Evolutionary conservation across 257 asterid species (phyloP).

Genomic region (Forsythia viridissima): DNA sequence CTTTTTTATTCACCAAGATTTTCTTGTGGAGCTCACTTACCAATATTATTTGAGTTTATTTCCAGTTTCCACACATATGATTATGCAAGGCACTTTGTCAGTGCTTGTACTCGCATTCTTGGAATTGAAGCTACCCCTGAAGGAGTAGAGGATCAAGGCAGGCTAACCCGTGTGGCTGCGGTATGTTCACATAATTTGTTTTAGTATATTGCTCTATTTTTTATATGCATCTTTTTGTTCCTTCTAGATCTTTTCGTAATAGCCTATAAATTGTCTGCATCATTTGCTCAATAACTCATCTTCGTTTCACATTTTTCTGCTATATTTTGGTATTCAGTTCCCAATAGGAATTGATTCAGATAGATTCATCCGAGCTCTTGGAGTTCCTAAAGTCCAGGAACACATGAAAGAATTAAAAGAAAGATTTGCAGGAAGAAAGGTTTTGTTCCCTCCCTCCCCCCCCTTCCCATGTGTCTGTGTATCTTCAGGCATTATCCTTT

Average conservation of each 20-base stretch:
- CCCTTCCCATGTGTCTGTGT: background rate
- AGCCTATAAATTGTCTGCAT: background rate
- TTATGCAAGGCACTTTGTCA: conserved; percentile 92
- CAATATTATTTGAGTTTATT: conserved; percentile 28
- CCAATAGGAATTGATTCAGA: conserved; percentile 96
- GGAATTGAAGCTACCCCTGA: conserved; percentile 98
- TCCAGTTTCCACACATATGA: conserved; percentile 94
- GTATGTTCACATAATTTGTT: conserved; percentile 38
- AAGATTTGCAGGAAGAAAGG: conserved; percentile 89
- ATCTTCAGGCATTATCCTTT: background rate
- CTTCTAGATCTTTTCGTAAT: background rate
- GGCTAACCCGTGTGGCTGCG: conserved; percentile 96
- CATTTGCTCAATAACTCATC: conserved; percentile 14
- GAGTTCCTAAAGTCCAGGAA: conserved; percentile 53
- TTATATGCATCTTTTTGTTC: background rate
- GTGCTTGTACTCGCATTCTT: conserved; percentile 95
- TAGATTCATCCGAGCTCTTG: conserved; percentile 84
- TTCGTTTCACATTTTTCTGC: conserved; percentile 18
- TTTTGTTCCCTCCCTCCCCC: conserved; percentile 28
- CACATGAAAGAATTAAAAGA: conserved; percentile 68
- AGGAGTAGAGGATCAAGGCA: conserved; percentile 98
- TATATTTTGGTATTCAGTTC: conserved; percentile 52
- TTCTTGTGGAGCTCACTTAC: conserved; percentile 22
- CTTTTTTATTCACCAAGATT: background rate
- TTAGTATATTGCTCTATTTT: background rate